Evolutionary conservation across 805 yeast genomes (phyloP), one percentile per base, ranked within the genome.

Genomic region (Debaryomyces tyrocola): DNA sequence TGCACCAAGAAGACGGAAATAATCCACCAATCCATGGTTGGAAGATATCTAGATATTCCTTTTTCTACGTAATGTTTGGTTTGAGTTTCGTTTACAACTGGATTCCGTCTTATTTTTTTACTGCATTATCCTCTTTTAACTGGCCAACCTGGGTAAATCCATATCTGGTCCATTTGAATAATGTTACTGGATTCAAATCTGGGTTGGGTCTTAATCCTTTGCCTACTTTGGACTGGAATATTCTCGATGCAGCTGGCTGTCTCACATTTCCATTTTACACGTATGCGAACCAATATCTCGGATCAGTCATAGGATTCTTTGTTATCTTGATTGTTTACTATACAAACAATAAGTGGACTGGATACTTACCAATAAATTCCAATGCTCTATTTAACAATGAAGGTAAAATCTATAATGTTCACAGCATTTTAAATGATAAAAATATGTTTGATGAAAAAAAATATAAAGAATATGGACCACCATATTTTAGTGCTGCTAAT

Each of bases 401-500:
- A 31, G 87, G 83, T 20, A 58, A 67, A 21, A 48, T 66, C 0
- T 83, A 70, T 58, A 64, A 75, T 17, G 79, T 82, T 36, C 68
- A 71, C 14, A 59, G 72, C 44, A 70, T 83, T 14, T 57, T 83
- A 37, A 62, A 75, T 42, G 64, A 59, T 3, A 60, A 77, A 14
- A 75, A 73, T 47, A 53, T 59, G 14, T 71, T 83, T 39, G 84
- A 82, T 55, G 49, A 61, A 18, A 59, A 53, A 2, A 76, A 75
- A 53, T 83, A 82, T 57, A 66, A 69, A 45, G 49, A 60, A n/a
- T 77, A 81, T 50, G 85, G 87, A 1, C 84, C 87, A 7, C 89
- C 90, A 7, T 84, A 76, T 61, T 82, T 80, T 56, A 59, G 80
- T 24, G 87, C 89, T 5, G 87, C 83, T 1, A 79, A 79, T 57